Conservation (phyloP, 2,329 filamentous ascomycete species). For the Pseudocercospora crystallina region DNA sequence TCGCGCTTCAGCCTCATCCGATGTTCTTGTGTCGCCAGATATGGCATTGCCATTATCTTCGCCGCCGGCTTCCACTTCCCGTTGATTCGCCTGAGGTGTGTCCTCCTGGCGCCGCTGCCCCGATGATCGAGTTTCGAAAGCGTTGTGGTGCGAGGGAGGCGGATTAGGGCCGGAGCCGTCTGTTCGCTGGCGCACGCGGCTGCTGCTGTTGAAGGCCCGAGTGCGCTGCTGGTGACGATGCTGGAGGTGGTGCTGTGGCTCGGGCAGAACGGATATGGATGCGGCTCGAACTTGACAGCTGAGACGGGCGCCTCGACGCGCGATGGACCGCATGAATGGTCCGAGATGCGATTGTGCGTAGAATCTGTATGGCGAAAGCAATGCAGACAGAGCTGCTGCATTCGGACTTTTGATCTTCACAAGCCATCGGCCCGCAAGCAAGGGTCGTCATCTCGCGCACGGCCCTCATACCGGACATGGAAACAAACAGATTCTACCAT, state of each 20-base stretch:
- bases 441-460: too few relatives aligned
- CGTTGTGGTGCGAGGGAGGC: slow-evolving; percentile 20
- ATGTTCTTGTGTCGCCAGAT: not conserved
- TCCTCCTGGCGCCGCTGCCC: slow-evolving; percentile 20
- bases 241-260: not conserved
- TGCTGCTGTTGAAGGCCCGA: slow-evolving; percentile 25
- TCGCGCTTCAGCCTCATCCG: slow-evolving; percentile 11
- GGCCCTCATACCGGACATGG: too few relatives aligned
- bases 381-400: too few relatives aligned
- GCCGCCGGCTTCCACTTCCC: slow-evolving; percentile 8
- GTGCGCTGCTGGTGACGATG: slow-evolving; percentile 12
- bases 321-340: slow-evolving; percentile 30
- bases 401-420: too few relatives aligned
- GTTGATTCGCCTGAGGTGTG: slow-evolving; percentile 7
- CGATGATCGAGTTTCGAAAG: slow-evolving; percentile 22
- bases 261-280: slow-evolving; percentile 16
- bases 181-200: slow-evolving; percentile 15
- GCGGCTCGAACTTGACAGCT: slow-evolving; percentile 23
- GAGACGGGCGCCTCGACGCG: slow-evolving; percentile 34
- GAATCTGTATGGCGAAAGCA: too few relatives aligned
- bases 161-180: slow-evolving; percentile 23
- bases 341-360: too few relatives aligned
- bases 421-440: too few relatives aligned
- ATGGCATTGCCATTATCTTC: not conserved
- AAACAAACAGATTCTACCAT: too few relatives aligned